Evolutionary conservation across 371 early-diverging fungal species (phyloP), one percentile per base, ranked within the genome.

Genomic region (Rhizopus delemar): DNA sequence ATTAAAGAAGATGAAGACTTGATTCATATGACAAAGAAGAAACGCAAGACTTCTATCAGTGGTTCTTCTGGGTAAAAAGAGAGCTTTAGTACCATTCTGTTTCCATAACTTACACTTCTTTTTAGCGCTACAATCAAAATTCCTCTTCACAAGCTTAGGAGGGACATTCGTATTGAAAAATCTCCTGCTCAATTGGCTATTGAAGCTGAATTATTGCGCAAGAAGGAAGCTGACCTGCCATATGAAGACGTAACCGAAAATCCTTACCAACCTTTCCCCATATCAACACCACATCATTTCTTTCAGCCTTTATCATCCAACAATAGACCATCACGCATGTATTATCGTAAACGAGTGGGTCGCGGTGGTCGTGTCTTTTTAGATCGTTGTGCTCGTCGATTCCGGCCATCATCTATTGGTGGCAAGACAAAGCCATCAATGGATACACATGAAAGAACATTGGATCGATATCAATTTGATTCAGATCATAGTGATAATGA

Each of bases 281-380:
- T 63, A 16, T 13, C 72, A 54, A 51, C 78, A 60, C 60, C 80
- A 56, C 57, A 64, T 38, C 74, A 72, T 52, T 71, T 68, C 56
- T 62, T 63, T 59, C 68, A 75, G 46, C 41, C 56, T 5, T 50
- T 70, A 13, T 22, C 22, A 22, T 62, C 58, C 31, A 63, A 54
- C 59, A 66, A 34, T 22, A 22, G 22, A 65, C 60, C 46, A 53
- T 62, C 54, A 58, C 70, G 48, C 56, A 63, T 29, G 0, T 69
- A 66, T 2, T 83, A 75, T 58, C 73, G 86, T 58, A 78, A 74
- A 61, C 81, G 86, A 28, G 51, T 81, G 33, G 86, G 86, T 16
- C 83, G 86, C 63, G 85, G 86, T 46, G 86, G 86, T 16, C 80
- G 86, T 46, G 69, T 81, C 12, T 79, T 77, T 51, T 73, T 83